Conservation (phyloP, 306 rosid species). For the Medicago lupulina region DNA sequence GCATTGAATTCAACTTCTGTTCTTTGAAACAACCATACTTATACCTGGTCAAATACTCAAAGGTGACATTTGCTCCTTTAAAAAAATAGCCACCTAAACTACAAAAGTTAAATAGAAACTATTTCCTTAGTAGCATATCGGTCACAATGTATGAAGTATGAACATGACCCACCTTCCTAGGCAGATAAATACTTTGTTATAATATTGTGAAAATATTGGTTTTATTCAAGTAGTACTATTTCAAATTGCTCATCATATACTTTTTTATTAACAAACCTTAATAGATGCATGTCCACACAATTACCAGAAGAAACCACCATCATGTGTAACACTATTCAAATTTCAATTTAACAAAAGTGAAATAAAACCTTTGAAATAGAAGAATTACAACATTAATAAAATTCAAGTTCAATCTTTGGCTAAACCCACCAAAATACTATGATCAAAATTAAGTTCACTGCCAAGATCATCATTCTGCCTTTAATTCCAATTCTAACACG, state of each 20-base stretch:
- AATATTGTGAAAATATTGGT: neutral
- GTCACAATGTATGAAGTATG: neutral
- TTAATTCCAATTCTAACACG: too few species aligned
- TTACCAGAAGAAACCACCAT: too few species aligned
- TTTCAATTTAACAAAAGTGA: too few species aligned
- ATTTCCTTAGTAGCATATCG: neutral
- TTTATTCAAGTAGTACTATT: neutral
- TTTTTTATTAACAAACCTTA: too few species aligned
- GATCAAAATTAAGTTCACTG: too few species aligned
- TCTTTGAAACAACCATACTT: neutral
- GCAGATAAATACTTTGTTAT: neutral
- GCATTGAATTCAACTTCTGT: neutral
- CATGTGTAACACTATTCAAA: too few species aligned
- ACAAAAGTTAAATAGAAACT: neutral
- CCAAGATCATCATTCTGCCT: too few species aligned
- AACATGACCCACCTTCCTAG: neutral
- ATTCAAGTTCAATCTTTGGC: too few species aligned
- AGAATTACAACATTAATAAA: too few species aligned
- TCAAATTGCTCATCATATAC: neutral
- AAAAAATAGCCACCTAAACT: neutral
- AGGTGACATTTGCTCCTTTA: neutral
- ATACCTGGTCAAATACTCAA: neutral
- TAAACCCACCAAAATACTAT: too few species aligned
- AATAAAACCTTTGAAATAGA: too few species aligned
- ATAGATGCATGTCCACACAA: neutral